Evolutionary conservation across 768 basidiomycete genomes (phyloP).

Genomic region (Mycena kentingensis): DNA sequence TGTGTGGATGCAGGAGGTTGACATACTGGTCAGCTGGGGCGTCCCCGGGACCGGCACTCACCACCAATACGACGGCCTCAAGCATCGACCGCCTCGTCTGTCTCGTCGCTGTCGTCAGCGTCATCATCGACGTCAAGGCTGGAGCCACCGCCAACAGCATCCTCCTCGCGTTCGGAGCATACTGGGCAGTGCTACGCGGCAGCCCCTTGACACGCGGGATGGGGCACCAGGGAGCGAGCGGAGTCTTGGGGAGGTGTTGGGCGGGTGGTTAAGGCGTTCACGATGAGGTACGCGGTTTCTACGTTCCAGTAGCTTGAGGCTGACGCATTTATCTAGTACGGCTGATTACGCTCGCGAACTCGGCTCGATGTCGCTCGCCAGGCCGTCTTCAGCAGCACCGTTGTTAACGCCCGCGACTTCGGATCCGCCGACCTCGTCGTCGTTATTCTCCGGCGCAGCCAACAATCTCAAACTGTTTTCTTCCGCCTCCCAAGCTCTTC

Average conservation of each 20-base stretch:
- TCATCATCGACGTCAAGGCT: conserved; percentile 14
- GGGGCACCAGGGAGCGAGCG: conserved; percentile 31
- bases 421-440: conserved; percentile 37
- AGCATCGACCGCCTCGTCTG: conserved; percentile 19
- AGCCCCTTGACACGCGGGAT: conserved; percentile 43
- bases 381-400: conserved; percentile 26
- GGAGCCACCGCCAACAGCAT: too few species aligned
- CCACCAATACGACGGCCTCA: background rate
- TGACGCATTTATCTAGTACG: conserved; percentile 44
- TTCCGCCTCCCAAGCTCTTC: conserved; percentile 39
- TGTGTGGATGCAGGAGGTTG: conserved; percentile 59
- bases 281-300: too few species aligned
- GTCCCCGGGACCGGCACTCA: conserved; percentile 29
- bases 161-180: conserved; percentile 13
- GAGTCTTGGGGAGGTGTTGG: conserved; percentile 47
- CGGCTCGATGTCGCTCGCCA: conserved; percentile 37
- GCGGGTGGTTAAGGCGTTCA: conserved; percentile 44
- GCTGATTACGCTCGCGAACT: conserved; percentile 58
- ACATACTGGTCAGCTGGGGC: conserved; percentile 50
- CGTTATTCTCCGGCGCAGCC: conserved; percentile 47
- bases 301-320: too few species aligned
- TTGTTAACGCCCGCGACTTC: conserved; percentile 28
- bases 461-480: conserved; percentile 55
- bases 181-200: conserved; percentile 46
- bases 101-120: conserved; percentile 15